These are phyloP conservation scores for Eleusine coracana DNA, from an alignment of 176 grass and related monocot genomes.

Conservation along the genomic window DNA sequence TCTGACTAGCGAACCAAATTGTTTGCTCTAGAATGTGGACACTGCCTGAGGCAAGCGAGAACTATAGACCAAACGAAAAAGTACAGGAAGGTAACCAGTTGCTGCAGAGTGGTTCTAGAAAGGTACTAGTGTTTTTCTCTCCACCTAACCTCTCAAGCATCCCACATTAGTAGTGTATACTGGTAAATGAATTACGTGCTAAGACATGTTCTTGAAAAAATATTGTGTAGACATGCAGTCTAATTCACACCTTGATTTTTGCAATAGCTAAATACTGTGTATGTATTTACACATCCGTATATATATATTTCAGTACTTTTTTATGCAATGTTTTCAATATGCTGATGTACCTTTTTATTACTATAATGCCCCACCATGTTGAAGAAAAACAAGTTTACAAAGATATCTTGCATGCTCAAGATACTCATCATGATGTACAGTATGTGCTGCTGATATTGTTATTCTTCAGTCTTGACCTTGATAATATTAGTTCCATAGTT, in stretches of 20 bases:
- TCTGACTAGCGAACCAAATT: not conserved
- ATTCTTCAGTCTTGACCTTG: slow-evolving; percentile 20
- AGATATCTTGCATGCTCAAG: slow-evolving; percentile 52
- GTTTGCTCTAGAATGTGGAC: slow-evolving; percentile 76
- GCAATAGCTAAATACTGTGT: not conserved
- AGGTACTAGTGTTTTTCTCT: slow-evolving; percentile 26
- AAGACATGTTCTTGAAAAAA: no score
- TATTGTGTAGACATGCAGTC: not conserved
- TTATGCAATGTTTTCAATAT: not conserved
- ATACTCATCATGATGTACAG: slow-evolving; percentile 72
- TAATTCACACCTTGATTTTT: slow-evolving; percentile 11
- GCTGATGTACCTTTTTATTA: not conserved
- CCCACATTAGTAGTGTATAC: no score
- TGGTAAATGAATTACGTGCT: no score
- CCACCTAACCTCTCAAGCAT: slow-evolving; percentile 12
- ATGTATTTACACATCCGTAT: slow-evolving; percentile 10
- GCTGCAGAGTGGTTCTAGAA: slow-evolving; percentile 62
- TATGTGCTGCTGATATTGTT: slow-evolving; percentile 31
- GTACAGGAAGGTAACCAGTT: slow-evolving; percentile 46
- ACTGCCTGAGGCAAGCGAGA: slow-evolving; percentile 71
- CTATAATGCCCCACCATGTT: slow-evolving; percentile 46
- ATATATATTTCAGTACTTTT: not conserved
- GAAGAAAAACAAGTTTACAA: slow-evolving; percentile 50
- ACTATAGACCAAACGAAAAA: slow-evolving; percentile 49
- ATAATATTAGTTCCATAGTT: not conserved